Conservation (phyloP, 1,139 yeast genomes). For the Maudiozyma humilis region DNA sequence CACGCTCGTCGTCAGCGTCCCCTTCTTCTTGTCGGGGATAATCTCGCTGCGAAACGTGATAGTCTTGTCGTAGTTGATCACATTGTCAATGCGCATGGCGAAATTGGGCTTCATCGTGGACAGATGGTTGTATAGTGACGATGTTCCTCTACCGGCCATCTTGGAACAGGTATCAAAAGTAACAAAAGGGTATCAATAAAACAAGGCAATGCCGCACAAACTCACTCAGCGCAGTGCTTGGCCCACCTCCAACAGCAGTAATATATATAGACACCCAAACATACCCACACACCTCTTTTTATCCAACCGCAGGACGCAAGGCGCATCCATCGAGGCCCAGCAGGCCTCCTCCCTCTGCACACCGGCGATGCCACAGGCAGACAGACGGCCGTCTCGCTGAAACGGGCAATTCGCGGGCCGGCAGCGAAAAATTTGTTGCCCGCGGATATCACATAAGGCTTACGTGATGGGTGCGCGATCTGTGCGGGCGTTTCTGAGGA, state of each 20-base stretch:
- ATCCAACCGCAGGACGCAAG: no score
- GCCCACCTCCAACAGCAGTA: no score
- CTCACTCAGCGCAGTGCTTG: no score
- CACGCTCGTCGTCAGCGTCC: slow-evolving; percentile 23
- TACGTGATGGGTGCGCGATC: background rate
- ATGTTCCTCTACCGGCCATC: slow-evolving; percentile 43
- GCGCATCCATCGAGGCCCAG: no score
- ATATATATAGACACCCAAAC: no score
- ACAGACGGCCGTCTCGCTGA: background rate
- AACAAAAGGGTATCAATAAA: no score
- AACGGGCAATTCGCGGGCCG: no score
- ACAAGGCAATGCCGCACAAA: background rate
- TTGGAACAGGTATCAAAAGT: background rate
- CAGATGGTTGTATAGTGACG: slow-evolving; percentile 51
- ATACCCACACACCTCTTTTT: no score
- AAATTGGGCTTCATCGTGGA: slow-evolving; percentile 62
- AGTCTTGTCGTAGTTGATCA: slow-evolving; percentile 16
- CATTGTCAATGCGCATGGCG: slow-evolving; percentile 18
- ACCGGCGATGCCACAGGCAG: no score
- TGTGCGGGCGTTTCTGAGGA: background rate
- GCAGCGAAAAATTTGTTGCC: background rate
- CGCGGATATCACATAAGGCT: background rate
- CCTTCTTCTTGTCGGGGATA: slow-evolving; percentile 22
- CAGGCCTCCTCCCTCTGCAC: no score
- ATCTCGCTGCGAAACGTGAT: slow-evolving; percentile 25